Conservation (phyloP, 768 basidiomycete species). For the Mycena sanguinolenta region DNA sequence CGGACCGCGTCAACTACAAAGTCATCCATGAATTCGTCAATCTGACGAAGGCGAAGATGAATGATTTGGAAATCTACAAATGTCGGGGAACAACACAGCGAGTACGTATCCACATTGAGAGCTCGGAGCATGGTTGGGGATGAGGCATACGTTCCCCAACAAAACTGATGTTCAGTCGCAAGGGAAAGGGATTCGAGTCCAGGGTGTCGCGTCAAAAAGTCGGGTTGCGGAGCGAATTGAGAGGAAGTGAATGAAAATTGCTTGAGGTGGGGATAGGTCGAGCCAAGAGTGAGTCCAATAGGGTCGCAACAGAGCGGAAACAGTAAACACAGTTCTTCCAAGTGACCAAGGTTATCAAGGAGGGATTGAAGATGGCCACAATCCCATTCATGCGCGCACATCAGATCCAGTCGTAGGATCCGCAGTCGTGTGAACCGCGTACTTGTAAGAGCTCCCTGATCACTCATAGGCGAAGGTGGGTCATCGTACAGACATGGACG, state of each 20-base stretch:
- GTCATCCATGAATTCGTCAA: background rate
- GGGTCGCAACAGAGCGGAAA: slow-evolving; percentile 2
- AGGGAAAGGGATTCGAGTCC: background rate
- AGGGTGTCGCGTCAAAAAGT: slow-evolving; percentile 4
- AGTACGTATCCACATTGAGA: background rate
- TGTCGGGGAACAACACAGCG: background rate
- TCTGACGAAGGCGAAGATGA: slow-evolving; percentile 1
- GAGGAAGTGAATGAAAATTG: background rate
- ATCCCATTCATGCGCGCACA: background rate
- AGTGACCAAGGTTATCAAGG: background rate
- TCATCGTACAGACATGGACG: background rate
- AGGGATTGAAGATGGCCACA: background rate
- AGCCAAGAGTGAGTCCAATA: background rate
- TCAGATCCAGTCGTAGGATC: background rate
- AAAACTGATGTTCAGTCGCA: background rate
- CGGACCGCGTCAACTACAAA: background rate
- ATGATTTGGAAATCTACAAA: background rate
- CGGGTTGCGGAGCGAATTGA: background rate
- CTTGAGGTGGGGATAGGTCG: slow-evolving; percentile 11
- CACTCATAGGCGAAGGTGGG: background rate
- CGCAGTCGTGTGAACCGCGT: background rate
- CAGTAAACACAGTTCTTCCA: slow-evolving; percentile 10
- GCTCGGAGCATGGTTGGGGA: background rate
- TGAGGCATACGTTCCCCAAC: background rate
- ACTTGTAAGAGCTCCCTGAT: background rate